Base-by-base conservation (phyloP, 1,284 basidiomycete species). In the Ustilago crameri region DNA sequence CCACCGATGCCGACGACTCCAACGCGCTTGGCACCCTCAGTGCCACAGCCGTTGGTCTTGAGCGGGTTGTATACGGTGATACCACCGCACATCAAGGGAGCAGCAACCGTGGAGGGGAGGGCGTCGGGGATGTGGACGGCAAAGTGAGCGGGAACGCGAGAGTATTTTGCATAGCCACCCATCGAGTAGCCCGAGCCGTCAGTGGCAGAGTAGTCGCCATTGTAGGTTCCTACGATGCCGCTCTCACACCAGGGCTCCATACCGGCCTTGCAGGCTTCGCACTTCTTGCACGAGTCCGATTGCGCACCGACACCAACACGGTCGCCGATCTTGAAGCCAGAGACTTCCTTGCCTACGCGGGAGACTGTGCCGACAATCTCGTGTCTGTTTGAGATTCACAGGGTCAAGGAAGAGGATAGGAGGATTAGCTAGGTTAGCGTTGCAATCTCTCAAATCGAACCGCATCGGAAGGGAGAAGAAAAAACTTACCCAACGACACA, bases 291-390 rank as follows among this genome's bases (percentile, higher is more conserved):
- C 17, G 86, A 85, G 52, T 84, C 85, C 30, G 88, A 85, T 78
- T 88, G 87, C 1, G 89, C 88, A 18, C 89, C 89, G 9, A 90
- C 88, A 53, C 89, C 89, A 51, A 87, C 89, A 10, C 87, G 84
- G 74, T 90, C 87, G 50, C 89, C 89, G 38, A 87, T 84, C 74
- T 88, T 88, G 84, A 89, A 85, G 48, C 84, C 85, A 9, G 82
- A 85, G 38, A 89, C 88, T 41, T 88, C 85, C 18, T 55, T 64
- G 12, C 75, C 76, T 9, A 76, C 75, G 42, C 64, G 61, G n/a
- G 73, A 57, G 26, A 88, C 88, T 12, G 84, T 85, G 8, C 89
- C 88, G 51, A 88, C 85, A 60, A 90, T 89, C 82, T 90, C 89
- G 79, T 90, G 89, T n/a, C 86, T 57, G 10, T 18, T 23, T 23